A percentile compares a stretch with the other conserved stretches of the same genome.
phyloP scores from a whole-genome alignment of 179 eudicot genomes.

The Beta macrorhiza region DNA sequence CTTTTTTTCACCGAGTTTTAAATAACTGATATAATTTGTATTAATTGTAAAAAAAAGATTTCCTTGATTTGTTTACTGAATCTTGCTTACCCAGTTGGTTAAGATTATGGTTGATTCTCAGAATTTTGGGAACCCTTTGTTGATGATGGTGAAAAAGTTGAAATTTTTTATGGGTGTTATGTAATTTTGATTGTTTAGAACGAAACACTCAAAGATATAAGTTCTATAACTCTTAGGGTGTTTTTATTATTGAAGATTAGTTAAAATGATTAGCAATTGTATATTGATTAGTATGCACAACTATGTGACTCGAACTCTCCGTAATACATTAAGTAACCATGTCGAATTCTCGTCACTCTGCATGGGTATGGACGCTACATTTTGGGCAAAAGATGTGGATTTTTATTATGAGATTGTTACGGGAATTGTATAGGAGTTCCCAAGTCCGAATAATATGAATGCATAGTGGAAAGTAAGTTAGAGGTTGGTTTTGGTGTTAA shows the following conservation, averaged over 20 bases:
- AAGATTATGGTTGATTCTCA: neutral
- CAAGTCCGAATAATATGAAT: no score
- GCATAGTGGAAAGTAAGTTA: no score
- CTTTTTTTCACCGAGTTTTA: neutral
- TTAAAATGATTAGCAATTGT: no score
- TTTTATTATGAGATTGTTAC: no score
- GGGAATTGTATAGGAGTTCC: no score
- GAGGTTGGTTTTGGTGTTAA: neutral
- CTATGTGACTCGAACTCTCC: no score
- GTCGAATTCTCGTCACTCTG: no score
- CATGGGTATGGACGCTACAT: no score
- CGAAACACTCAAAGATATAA: neutral
- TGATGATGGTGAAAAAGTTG: neutral
- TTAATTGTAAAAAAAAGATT: neutral
- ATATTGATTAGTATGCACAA: no score
- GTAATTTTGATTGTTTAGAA: neutral
- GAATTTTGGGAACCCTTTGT: neutral
- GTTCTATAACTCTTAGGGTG: neutral
- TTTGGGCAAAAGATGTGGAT: no score
- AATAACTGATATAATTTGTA: neutral
- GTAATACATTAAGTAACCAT: no score
- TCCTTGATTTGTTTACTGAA: neutral
- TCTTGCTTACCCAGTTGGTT: neutral
- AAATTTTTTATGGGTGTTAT: neutral
- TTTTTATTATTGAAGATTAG: no score